These are phyloP conservation scores for Leersia perrieri DNA, from an alignment of 176 grass and related monocot genomes.

Conservation along the genomic window DNA sequence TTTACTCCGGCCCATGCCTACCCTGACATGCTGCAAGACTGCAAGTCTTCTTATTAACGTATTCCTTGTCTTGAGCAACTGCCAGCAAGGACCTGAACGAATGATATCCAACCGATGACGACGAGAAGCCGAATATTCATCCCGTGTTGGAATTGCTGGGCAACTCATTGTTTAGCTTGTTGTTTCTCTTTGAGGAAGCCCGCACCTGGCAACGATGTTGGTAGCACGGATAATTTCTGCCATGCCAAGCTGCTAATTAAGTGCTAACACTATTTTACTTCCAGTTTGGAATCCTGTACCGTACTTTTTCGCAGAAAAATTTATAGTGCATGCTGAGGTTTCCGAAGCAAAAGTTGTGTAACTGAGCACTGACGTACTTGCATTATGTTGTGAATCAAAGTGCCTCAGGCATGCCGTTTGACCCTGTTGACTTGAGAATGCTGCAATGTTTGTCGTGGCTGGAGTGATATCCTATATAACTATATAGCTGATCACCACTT, in stretches of 20 bases:
- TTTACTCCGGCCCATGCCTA: slow-evolving; percentile 9
- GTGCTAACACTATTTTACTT: slow-evolving; percentile 18
- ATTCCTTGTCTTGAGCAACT: not conserved
- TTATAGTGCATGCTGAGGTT: slow-evolving; percentile 2
- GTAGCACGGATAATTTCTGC: slow-evolving; percentile 28
- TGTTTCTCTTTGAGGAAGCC: not conserved
- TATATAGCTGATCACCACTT: too few species aligned
- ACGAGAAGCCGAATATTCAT: not conserved
- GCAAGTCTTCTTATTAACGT: not conserved
- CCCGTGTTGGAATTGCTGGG: slow-evolving; percentile 1
- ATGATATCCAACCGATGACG: not conserved
- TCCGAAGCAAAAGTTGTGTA: not conserved
- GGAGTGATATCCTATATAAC: not conserved
- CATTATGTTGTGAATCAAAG: too few species aligned
- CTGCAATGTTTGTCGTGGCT: not conserved
- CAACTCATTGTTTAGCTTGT: slow-evolving; percentile 6
- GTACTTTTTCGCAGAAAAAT: not conserved
- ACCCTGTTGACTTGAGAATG: too few species aligned
- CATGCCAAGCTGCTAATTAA: not conserved
- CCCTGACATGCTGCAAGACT: not conserved
- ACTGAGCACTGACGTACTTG: too few species aligned
- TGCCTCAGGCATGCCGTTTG: too few species aligned
- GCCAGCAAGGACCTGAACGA: not conserved
- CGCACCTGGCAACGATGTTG: slow-evolving; percentile 17
- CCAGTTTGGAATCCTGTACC: slow-evolving; percentile 9